Evolutionary conservation across 108 stramenopile species (phyloP).

Genomic region (Cyclotella atomus): DNA sequence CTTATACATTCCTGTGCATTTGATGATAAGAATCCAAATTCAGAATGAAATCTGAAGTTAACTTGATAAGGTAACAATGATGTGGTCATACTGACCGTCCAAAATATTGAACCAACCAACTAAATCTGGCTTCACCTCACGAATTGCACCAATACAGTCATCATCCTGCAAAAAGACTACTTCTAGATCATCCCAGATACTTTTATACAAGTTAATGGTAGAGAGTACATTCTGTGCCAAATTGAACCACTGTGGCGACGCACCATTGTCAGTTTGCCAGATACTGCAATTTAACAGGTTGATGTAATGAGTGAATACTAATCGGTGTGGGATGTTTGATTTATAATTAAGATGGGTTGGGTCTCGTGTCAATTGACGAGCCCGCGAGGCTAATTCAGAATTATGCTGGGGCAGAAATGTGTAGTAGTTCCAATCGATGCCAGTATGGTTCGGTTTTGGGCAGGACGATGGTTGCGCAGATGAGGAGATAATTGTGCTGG

Average conservation of each 20-base stretch:
- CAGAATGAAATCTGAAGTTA: not conserved
- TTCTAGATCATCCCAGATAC: not conserved
- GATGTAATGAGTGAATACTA: conserved; percentile 10
- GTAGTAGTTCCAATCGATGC: not conserved
- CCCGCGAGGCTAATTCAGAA: not conserved
- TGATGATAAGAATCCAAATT: not conserved
- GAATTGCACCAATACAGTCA: not conserved
- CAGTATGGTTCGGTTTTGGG: too few relatives aligned
- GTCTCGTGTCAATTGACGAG: not conserved
- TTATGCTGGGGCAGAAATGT: not conserved
- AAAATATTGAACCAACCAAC: not conserved
- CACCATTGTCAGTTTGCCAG: not conserved
- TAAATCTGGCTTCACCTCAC: not conserved
- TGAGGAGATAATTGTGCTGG: too few relatives aligned
- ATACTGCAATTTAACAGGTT: not conserved
- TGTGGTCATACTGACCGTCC: not conserved
- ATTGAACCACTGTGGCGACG: not conserved
- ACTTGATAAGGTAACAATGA: not conserved
- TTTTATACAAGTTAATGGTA: not conserved
- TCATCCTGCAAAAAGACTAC: not conserved
- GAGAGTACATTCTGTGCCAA: not conserved
- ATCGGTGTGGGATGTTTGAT: conserved; percentile 5
- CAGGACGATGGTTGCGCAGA: too few relatives aligned
- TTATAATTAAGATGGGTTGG: not conserved
- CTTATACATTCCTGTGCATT: conserved; percentile 35